Evolutionary conservation across 768 basidiomycete genomes (phyloP), one percentile per base, ranked within the genome.

Genomic region (Boletus coccyginus): DNA sequence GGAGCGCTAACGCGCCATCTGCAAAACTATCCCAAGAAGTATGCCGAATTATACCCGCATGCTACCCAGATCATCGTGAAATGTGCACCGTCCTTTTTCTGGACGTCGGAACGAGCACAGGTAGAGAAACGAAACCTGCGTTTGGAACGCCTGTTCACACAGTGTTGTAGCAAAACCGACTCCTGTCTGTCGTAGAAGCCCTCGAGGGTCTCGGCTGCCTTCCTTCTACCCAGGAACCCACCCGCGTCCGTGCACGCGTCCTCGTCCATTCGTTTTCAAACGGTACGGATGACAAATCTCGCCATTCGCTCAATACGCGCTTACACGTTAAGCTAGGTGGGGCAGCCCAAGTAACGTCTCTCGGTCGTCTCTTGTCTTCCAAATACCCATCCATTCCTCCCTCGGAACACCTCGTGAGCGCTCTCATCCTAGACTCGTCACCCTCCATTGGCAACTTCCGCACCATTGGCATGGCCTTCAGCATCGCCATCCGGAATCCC

Each of bases 211-310:
- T 71, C 7, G 63, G 61, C 10, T 69, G 67, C 41, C 41, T 71
- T 36, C 53, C 62, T 5, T 40, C 54, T 10, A n/a, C 17, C 24
- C 44, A 50, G 2, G 49, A n/a, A 3, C n/a, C 41, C 29, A n/a
- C 42, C 42, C 39, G 50, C 13, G 35, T 33, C 13, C 59, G 53
- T 36, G 59, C 67, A 43, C 66, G 66, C 16, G 24, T 69, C 17
- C 65, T 71, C 10, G 41, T 67, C 12, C 68, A 69, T 41, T 67
- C 59, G 1, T 71, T 71, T 53, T 71, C 70, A 36, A 69, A 71
- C 35, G 68, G 70, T 71, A 52, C 5, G 41, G 8, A 38, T 5
- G 2, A 29, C n/a, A 27, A 40, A 4, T 16, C 29, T 46, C 19
- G 5, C 11, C 21, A 17, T 10, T 21, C 8, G 8, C n/a, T 32